Percentiles rank a stretch among this genome's conserved stretches.
Evolutionary conservation across 805 yeast species (phyloP).

Genomic region (Metschnikowia bowlesiae): DNA sequence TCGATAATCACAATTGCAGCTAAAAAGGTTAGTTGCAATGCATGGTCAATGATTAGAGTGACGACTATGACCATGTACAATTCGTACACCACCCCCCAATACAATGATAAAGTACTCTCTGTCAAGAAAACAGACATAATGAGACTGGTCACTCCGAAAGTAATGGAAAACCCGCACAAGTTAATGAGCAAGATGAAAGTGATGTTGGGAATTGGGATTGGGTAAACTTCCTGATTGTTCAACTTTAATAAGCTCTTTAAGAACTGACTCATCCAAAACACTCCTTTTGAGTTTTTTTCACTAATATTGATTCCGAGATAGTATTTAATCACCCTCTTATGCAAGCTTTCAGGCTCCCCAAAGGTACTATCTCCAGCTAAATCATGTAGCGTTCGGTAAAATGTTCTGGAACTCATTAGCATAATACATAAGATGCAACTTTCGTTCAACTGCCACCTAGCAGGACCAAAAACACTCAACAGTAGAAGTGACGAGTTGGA

Average conservation of each 20-base stretch:
- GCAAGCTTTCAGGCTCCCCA: conserved; percentile 18
- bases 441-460: conserved; percentile 18
- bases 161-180: conserved; percentile 12
- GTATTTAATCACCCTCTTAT: conserved; percentile 25
- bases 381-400: conserved; percentile 26
- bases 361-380: conserved; percentile 23
- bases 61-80: conserved; percentile 16
- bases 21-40: conserved; percentile 60
- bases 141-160: conserved; percentile 4
- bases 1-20: conserved; percentile 66
- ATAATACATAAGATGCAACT: conserved; percentile 22
- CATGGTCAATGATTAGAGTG: conserved; percentile 54
- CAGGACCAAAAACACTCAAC: conserved; percentile 5
- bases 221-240: conserved; percentile 5
- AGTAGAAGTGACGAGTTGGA: conserved; percentile 19
- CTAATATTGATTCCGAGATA: conserved; percentile 26
- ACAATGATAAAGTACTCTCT: neutral
- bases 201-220: conserved; percentile 22
- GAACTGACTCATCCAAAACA: conserved; percentile 9
- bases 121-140: neutral
- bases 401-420: conserved; percentile 27
- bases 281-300: conserved; percentile 12
- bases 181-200: conserved; percentile 21
- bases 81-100: neutral
- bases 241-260: conserved; percentile 8